Conservation (phyloP, 2,329 filamentous ascomycete species). For the Zymoseptoria ardabiliae region DNA sequence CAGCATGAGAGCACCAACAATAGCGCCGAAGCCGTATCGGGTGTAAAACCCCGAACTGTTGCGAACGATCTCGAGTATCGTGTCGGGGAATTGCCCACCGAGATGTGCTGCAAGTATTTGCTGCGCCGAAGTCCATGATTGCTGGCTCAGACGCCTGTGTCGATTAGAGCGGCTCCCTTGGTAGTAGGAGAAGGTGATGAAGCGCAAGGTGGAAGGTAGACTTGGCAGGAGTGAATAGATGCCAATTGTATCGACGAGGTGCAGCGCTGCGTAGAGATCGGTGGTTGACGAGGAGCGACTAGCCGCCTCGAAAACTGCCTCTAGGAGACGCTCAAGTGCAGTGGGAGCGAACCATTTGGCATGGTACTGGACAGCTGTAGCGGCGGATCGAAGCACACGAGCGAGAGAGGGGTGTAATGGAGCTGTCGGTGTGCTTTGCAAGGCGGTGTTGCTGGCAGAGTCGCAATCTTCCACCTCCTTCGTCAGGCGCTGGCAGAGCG, state of each 20-base stretch:
- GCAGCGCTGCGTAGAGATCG: conserved; percentile 23
- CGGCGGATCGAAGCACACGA: conserved; percentile 17
- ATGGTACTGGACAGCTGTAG: conserved; percentile 22
- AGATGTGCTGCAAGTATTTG: conserved; percentile 27
- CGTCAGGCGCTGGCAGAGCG: conserved; percentile 19
- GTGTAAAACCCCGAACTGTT: conserved; percentile 12
- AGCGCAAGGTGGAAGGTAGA: conserved; percentile 18
- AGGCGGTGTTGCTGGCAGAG: background rate
- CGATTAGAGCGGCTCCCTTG: conserved; percentile 25
- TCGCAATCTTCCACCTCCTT: conserved; percentile 11
- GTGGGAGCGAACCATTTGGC: conserved; percentile 28
- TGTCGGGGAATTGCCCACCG: conserved; percentile 20
- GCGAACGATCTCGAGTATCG: conserved; percentile 20
- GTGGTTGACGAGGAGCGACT: conserved; percentile 23
- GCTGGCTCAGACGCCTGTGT: conserved; percentile 20
- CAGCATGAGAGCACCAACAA: conserved; percentile 26
- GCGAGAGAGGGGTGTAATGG: conserved; percentile 8
- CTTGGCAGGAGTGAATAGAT: conserved; percentile 24
- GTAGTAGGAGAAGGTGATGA: conserved; percentile 27
- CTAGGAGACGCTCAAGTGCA: conserved; percentile 18
- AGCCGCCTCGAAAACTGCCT: conserved; percentile 19
- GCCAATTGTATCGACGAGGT: conserved; percentile 24
- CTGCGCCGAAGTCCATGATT: conserved; percentile 21
- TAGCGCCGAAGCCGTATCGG: conserved; percentile 19
- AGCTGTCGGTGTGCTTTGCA: conserved; percentile 1